Evolutionary conservation across 768 basidiomycete genomes (phyloP), one percentile per base, ranked within the genome.

Genomic region (Macrolepiota dolichaula): DNA sequence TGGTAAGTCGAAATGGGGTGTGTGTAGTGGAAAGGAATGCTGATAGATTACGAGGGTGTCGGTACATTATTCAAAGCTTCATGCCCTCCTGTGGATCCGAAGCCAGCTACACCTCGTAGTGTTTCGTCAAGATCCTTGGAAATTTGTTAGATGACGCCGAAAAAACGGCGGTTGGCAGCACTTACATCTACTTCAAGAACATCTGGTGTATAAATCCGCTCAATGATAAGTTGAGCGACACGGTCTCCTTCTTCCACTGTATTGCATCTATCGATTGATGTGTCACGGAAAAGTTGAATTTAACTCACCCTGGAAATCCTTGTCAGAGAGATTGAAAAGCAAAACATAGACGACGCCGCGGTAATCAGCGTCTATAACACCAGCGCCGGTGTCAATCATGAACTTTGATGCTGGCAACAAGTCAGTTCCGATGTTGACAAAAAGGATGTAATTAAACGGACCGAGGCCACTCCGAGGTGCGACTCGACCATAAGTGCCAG

Each of bases 341-440:
- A 99, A 79, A 37, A 98, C 92, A 69, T 89, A 94, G 50, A 99
- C 85, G 12, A 86, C 78, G 22, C 97, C 97, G 56, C 97, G 83
- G 74, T 99, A 98, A 72, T 99, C 97, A 6, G 94, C 92, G 64
- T 99, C 97, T 54, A 99, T 85, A 6, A 99, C 97, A 22, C 96
- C 97, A 11, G 97, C 97, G 1, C 97, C 97, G 0, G 96, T 98
- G 70, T 96, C 92, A 61, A 98, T 98, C 87, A 94, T 94, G 73
- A 93, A 95, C 71, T 99, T 99, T 15, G 92, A 91, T 19, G 97
- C 97, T 97, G 64, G 17, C 63, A 9, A 11, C 35, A 37, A 46
- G 49, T 19, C 44, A 29, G 15, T 62, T 29, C 51, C 27, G 55
- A 29, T 19, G 15, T 38, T 27, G 2, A 37, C 10, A 19, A 44